Evolutionary conservation across 441 rosid genomes (phyloP).

Genomic region (Populus hybrid): DNA sequence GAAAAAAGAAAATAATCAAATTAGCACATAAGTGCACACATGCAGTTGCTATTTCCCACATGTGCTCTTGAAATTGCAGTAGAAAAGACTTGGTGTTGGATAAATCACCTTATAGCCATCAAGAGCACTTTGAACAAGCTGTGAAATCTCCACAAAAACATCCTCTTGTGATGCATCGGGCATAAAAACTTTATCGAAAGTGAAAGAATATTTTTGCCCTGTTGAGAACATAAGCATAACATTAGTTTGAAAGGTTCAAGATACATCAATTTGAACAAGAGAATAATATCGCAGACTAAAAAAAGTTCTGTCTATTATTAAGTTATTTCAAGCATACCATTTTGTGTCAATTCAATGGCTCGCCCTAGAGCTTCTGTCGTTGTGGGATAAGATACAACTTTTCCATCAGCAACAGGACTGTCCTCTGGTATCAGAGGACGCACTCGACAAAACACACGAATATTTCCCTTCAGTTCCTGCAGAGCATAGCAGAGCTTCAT

Average conservation of each 20-base stretch:
- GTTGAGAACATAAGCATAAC: neutral
- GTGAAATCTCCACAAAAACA: too few species aligned
- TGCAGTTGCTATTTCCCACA: neutral
- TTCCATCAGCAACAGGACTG: slow-evolving; percentile 48
- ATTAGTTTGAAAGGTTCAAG: slow-evolving; percentile 4
- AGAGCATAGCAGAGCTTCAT: slow-evolving; percentile 8
- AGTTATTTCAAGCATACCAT: slow-evolving; percentile 48
- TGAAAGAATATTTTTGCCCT: too few species aligned
- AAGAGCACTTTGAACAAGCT: too few species aligned
- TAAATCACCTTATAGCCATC: neutral
- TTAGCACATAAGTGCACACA: neutral
- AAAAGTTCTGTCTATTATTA: neutral
- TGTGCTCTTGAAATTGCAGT: neutral
- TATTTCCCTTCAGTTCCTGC: slow-evolving; percentile 96
- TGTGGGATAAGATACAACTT: slow-evolving; percentile 65
- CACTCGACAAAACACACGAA: slow-evolving; percentile 94
- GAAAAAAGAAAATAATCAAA: neutral
- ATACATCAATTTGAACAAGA: neutral
- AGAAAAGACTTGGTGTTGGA: neutral
- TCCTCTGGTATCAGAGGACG: slow-evolving; percentile 86
- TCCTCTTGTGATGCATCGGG: too few species aligned
- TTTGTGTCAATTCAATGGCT: slow-evolving; percentile 76
- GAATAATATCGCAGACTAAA: neutral
- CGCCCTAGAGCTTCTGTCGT: slow-evolving; percentile 70
- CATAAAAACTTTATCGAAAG: too few species aligned